phyloP scores from a whole-genome alignment of 805 yeast species.

The Komagataella phaffii region DNA sequence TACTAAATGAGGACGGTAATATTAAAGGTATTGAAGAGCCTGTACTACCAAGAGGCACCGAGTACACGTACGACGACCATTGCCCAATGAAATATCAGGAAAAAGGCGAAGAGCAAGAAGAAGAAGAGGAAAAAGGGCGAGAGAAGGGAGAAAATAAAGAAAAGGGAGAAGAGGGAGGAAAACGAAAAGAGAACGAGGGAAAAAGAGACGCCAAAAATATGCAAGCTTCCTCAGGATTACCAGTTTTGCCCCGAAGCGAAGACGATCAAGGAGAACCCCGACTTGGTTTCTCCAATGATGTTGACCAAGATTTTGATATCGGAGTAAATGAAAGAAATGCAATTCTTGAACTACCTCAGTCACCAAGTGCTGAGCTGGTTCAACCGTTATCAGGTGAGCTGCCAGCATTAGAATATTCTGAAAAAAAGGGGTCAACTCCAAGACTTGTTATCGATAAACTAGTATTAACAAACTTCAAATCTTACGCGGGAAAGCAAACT shows the following conservation, averaged over 20 bases:
- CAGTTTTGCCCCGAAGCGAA: too few relatives aligned
- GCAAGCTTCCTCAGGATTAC: too few relatives aligned
- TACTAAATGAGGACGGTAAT: background rate
- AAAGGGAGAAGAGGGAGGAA: too few relatives aligned
- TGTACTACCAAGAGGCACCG: background rate
- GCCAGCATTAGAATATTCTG: background rate
- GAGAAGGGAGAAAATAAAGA: too few relatives aligned
- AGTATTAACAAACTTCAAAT: slow-evolving; percentile 76
- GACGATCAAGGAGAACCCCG: too few relatives aligned
- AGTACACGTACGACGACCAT: background rate
- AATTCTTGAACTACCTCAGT: background rate
- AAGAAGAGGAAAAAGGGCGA: background rate
- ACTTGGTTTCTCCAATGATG: background rate
- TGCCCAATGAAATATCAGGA: background rate
- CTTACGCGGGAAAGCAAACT: slow-evolving; percentile 86
- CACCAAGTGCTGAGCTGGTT: background rate
- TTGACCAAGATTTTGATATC: background rate
- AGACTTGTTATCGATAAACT: slow-evolving; percentile 67
- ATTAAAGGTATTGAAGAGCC: background rate
- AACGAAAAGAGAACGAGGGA: too few relatives aligned
- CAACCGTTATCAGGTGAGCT: background rate
- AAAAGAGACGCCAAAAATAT: too few relatives aligned
- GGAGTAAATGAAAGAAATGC: background rate
- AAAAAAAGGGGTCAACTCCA: background rate
- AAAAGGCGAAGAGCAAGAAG: background rate